Conservation (phyloP, 129 eudicot genomes). For the Artemisia tridentata region DNA sequence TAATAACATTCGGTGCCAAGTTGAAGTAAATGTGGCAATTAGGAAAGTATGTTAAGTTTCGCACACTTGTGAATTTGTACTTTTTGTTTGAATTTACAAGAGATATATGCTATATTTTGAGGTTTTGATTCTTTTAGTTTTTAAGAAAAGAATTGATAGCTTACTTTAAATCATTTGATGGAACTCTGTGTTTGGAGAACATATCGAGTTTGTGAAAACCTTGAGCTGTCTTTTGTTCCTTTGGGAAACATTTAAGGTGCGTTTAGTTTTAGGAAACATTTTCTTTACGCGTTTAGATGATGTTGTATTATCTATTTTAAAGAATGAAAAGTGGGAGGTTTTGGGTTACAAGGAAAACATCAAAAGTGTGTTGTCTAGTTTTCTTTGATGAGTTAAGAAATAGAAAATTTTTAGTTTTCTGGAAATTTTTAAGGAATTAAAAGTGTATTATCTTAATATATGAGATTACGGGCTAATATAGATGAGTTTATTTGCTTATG, state of each 20-base stretch:
- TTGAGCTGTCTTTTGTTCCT: not conserved
- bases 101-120: not conserved
- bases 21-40: too few species aligned
- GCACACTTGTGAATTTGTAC: too few species aligned
- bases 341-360: too few species aligned
- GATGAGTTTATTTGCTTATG: not conserved
- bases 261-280: too few species aligned
- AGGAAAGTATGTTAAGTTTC: too few species aligned
- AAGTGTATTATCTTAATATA: slow-evolving; percentile 5
- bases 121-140: not conserved
- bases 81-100: slow-evolving; percentile 5
- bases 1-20: too few species aligned
- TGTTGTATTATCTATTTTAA: too few species aligned
- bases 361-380: too few species aligned
- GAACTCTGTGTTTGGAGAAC: slow-evolving; percentile 11
- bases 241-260: not conserved
- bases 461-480: not conserved
- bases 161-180: not conserved
- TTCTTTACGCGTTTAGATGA: too few species aligned
- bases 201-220: slow-evolving; percentile 11
- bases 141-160: not conserved
- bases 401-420: not conserved
- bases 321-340: too few species aligned
- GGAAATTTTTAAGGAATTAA: not conserved
- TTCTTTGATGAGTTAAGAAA: not conserved